Percentiles rank a stretch among this genome's conserved stretches.
These are phyloP conservation scores for Geotrichum reessii DNA, from an alignment of 1,139 yeast species.

Conservation along the genomic window DNA sequence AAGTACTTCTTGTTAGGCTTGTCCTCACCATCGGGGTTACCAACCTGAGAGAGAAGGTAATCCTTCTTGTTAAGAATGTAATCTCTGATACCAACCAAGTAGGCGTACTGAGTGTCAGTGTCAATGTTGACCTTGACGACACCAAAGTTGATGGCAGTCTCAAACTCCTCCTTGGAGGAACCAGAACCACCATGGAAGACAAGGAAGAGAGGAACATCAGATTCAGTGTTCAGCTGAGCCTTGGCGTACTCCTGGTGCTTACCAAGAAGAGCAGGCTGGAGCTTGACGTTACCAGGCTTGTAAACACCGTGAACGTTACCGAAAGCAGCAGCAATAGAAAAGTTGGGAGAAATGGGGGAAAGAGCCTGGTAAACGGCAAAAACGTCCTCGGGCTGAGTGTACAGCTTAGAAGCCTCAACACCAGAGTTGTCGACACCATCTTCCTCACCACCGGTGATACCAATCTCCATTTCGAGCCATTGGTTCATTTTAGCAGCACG, in stretches of 20 bases:
- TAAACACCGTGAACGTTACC: slow-evolving; percentile 99
- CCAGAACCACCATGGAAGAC: slow-evolving; percentile 99
- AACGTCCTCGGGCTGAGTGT: slow-evolving; percentile 95
- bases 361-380: slow-evolving; percentile 86
- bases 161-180: slow-evolving; percentile 85
- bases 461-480: slow-evolving; percentile 99
- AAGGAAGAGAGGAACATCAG: slow-evolving; percentile 78
- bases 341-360: slow-evolving; percentile 89
- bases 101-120: slow-evolving; percentile 98
- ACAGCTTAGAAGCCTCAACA: slow-evolving; percentile 79
- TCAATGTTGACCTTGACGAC: slow-evolving; percentile 98
- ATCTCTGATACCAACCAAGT: slow-evolving; percentile 95
- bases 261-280: slow-evolving; percentile 89
- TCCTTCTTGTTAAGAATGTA: slow-evolving; percentile 94
- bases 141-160: slow-evolving; percentile 86
- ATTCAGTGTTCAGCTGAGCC: slow-evolving; percentile 51
- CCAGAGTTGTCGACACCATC: slow-evolving; percentile 99
- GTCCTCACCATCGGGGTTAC: slow-evolving; percentile 99
- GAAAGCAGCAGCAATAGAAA: slow-evolving; percentile 98
- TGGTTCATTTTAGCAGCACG: slow-evolving; percentile 93
- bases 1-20: slow-evolving; percentile 95
- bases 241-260: slow-evolving; percentile 84
- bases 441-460: slow-evolving; percentile 99
- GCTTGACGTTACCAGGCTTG: slow-evolving; percentile 97
- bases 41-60: slow-evolving; percentile 80